phyloP scores from a whole-genome alignment of 257 asterid species.

The Mentha longifolia region DNA sequence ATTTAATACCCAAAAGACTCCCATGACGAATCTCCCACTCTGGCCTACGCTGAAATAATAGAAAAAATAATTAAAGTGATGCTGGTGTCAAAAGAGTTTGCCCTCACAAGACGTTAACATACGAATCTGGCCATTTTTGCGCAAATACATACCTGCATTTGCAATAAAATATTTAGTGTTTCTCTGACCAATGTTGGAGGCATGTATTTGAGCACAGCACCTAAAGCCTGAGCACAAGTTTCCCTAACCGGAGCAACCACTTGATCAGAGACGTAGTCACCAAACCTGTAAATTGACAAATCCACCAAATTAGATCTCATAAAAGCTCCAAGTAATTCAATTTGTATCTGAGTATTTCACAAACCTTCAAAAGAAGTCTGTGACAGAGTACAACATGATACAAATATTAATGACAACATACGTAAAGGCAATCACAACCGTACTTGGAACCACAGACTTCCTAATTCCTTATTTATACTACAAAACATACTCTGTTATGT shows the following conservation, averaged over 20 bases:
- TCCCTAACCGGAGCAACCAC: constrained; percentile 99
- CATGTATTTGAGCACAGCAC: constrained; percentile 97
- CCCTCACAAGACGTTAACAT: background rate
- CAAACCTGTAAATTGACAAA: constrained; percentile 66
- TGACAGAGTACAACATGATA: constrained; percentile 9
- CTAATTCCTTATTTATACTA: constrained; percentile 16
- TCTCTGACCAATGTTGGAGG: constrained; percentile 74
- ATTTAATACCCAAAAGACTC: constrained; percentile 95
- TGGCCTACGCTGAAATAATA: constrained; percentile 92
- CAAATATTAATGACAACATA: background rate
- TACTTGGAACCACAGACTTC: constrained; percentile 20
- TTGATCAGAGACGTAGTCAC: constrained; percentile 98
- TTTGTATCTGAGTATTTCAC: constrained; percentile 16
- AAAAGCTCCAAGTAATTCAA: constrained; percentile 12
- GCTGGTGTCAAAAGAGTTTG: constrained; percentile 24
- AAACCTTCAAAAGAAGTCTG: constrained; percentile 3
- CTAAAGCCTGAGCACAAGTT: constrained; percentile 99
- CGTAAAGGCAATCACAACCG: constrained; percentile 8
- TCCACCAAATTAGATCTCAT: constrained; percentile 23
- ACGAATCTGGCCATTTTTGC: constrained; percentile 21
- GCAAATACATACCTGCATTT: constrained; percentile 87
- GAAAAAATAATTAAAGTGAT: constrained; percentile 59
- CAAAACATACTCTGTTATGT: constrained; percentile 6
- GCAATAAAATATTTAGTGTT: constrained; percentile 82
- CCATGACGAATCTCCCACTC: constrained; percentile 99